Conservation (phyloP, 352 stramenopile genomes). For the Globisporangium heterothallicum region DNA sequence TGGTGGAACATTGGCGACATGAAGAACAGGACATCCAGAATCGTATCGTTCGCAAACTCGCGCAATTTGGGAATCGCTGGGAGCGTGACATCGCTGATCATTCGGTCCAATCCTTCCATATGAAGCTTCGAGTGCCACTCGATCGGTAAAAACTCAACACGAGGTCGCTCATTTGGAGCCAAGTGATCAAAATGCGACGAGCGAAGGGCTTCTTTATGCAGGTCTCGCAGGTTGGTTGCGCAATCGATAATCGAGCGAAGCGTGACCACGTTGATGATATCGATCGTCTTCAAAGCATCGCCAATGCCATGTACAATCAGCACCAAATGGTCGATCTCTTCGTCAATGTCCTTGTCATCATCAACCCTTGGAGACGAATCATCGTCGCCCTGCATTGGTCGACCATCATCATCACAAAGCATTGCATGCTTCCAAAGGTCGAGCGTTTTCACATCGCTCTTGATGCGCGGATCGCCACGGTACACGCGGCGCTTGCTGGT, state of each 20-base stretch:
- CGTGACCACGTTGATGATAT: slow-evolving; percentile 81
- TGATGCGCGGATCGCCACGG: slow-evolving; percentile 67
- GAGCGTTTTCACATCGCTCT: slow-evolving; percentile 42
- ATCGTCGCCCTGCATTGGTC: background rate
- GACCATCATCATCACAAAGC: slow-evolving; percentile 17
- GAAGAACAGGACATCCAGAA: slow-evolving; percentile 91
- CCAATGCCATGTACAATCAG: slow-evolving; percentile 88
- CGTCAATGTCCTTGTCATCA: slow-evolving; percentile 69
- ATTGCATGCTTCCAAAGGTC: slow-evolving; percentile 60
- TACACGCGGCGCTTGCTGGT: slow-evolving; percentile 79
- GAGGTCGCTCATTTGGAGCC: slow-evolving; percentile 24
- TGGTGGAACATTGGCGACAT: slow-evolving; percentile 91
- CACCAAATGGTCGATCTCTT: slow-evolving; percentile 80
- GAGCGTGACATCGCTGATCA: slow-evolving; percentile 71
- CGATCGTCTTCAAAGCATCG: slow-evolving; percentile 83
- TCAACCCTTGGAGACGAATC: slow-evolving; percentile 21
- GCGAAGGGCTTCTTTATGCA: slow-evolving; percentile 59
- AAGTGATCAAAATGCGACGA: slow-evolving; percentile 68
- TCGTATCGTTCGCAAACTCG: slow-evolving; percentile 90
- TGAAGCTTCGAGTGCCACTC: slow-evolving; percentile 87
- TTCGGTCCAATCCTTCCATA: slow-evolving; percentile 60
- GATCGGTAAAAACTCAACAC: slow-evolving; percentile 78
- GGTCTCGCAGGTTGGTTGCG: slow-evolving; percentile 49
- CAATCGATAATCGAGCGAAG: slow-evolving; percentile 82
- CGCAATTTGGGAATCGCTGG: slow-evolving; percentile 88